Percentiles rank a stretch among this genome's conserved stretches.
Evolutionary conservation across 1,284 basidiomycete genomes (phyloP).

Genomic region (Rhodotorula sp.): DNA sequence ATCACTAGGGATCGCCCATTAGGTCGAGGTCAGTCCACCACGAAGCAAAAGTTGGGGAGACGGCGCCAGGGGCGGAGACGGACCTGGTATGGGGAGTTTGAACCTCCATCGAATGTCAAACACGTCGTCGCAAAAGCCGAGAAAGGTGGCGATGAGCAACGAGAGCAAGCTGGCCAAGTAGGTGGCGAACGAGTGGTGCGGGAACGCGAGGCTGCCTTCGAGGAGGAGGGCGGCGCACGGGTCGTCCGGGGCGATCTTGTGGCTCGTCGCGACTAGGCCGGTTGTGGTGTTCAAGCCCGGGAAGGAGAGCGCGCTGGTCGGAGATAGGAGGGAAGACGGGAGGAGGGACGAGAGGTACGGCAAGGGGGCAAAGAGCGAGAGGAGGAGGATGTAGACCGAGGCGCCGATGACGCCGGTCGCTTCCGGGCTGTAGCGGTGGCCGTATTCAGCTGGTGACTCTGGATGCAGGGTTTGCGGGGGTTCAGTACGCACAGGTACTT

Average conservation of each 20-base stretch:
- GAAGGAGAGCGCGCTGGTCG: slow-evolving; percentile 74
- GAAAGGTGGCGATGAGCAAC: slow-evolving; percentile 83
- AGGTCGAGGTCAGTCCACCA: not conserved
- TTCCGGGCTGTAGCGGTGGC: slow-evolving; percentile 68
- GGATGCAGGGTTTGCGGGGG: no score
- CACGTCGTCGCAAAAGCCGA: slow-evolving; percentile 95
- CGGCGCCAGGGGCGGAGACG: not conserved
- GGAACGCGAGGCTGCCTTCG: slow-evolving; percentile 32
- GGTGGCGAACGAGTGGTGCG: slow-evolving; percentile 63
- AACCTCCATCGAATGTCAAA: slow-evolving; percentile 99
- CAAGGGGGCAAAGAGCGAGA: slow-evolving; percentile 45
- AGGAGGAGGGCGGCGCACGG: slow-evolving; percentile 14
- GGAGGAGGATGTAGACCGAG: slow-evolving; percentile 73
- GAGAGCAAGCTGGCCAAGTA: slow-evolving; percentile 91
- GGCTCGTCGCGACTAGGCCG: slow-evolving; percentile 44
- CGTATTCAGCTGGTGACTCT: not conserved
- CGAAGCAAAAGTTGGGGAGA: no score
- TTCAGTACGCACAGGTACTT: not conserved
- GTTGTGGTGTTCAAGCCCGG: slow-evolving; percentile 71
- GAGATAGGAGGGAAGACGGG: slow-evolving; percentile 63
- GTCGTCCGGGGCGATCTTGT: slow-evolving; percentile 8
- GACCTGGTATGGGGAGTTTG: slow-evolving; percentile 85
- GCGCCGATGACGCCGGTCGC: slow-evolving; percentile 88
- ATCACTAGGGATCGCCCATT: slow-evolving; percentile 58
- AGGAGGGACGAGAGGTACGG: slow-evolving; percentile 44